These are phyloP conservation scores for Aspergillus egyptiacus DNA, from an alignment of 495 filamentous ascomycete genomes.

Conservation along the genomic window DNA sequence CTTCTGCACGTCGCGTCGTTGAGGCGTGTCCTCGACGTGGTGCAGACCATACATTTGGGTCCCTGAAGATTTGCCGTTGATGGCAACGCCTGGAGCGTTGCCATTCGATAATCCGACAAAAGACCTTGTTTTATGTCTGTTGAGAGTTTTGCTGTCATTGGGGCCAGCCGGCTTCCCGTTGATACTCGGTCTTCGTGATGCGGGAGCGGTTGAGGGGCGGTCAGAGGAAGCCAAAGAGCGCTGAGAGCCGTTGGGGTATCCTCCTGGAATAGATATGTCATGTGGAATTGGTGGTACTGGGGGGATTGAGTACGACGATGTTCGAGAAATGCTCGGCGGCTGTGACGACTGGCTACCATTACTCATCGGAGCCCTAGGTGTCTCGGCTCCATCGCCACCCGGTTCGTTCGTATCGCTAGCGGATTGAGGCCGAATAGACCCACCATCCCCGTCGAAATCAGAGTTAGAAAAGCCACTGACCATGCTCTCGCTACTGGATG, in stretches of 20 bases:
- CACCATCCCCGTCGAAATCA: constrained; percentile 31
- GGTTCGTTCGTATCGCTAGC: constrained; percentile 19
- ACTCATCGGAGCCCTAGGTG: constrained; percentile 22
- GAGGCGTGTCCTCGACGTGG: constrained; percentile 11
- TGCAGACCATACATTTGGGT: background rate
- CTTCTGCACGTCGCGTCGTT: constrained; percentile 32
- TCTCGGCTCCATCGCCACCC: constrained; percentile 29
- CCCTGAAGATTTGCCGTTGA: constrained; percentile 6
- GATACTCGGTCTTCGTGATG: constrained; percentile 19
- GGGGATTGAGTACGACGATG: constrained; percentile 29
- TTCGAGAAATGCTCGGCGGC: constrained; percentile 4
- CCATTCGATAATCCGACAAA: constrained; percentile 31
- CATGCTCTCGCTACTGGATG: constrained; percentile 44
- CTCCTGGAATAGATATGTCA: constrained; percentile 32
- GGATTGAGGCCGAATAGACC: constrained; percentile 26
- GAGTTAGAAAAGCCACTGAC: constrained; percentile 36
- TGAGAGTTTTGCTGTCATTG: constrained; percentile 25
- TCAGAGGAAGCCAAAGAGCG: constrained; percentile 28
- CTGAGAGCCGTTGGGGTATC: constrained; percentile 35
- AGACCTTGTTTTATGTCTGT: constrained; percentile 35
- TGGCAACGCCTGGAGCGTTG: constrained; percentile 8
- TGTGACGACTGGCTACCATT: constrained; percentile 9
- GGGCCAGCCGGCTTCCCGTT: constrained; percentile 20
- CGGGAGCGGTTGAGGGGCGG: constrained; percentile 36
- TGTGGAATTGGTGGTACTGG: constrained; percentile 42